phyloP scores from a whole-genome alignment of 2,329 filamentous ascomycete species.

The Xylaria sp. region DNA sequence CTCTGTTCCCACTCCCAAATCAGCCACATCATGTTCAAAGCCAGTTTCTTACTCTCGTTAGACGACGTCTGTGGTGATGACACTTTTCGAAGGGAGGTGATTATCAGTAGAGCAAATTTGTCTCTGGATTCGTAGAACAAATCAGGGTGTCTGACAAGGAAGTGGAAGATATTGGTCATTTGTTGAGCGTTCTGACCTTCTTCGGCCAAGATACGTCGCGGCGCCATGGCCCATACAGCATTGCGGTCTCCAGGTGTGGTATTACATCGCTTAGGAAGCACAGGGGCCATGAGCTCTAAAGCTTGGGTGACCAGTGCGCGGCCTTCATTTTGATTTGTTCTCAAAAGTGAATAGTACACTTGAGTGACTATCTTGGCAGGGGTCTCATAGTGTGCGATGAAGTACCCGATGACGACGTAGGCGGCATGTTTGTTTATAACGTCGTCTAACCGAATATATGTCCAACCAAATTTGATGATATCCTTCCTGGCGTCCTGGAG shows the following conservation, averaged over 20 bases:
- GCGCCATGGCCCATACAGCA: slow-evolving; percentile 88
- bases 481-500: slow-evolving; percentile 95
- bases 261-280: slow-evolving; percentile 85
- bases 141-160: slow-evolving; percentile 90
- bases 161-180: slow-evolving; percentile 97
- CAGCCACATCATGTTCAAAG: slow-evolving; percentile 87
- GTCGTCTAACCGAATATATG: slow-evolving; percentile 97
- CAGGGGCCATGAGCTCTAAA: slow-evolving; percentile 92
- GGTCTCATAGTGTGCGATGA: slow-evolving; percentile 96
- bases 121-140: slow-evolving; percentile 96
- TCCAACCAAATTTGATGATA: slow-evolving; percentile 99
- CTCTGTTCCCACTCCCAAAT: slow-evolving; percentile 94
- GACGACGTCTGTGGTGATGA: slow-evolving; percentile 85
- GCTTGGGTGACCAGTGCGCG: slow-evolving; percentile 92
- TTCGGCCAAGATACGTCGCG: slow-evolving; percentile 89
- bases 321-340: slow-evolving; percentile 95
- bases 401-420: slow-evolving; percentile 96
- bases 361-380: slow-evolving; percentile 95
- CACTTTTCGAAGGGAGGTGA: slow-evolving; percentile 88
- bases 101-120: slow-evolving; percentile 88
- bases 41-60: slow-evolving; percentile 90
- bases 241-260: slow-evolving; percentile 75
- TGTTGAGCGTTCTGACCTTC: slow-evolving; percentile 96
- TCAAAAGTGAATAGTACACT: slow-evolving; percentile 90
- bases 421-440: slow-evolving; percentile 99